These are phyloP conservation scores for Ceratobasidium sp. DNA, from an alignment of 1,284 basidiomycete species.

Conservation along the genomic window DNA sequence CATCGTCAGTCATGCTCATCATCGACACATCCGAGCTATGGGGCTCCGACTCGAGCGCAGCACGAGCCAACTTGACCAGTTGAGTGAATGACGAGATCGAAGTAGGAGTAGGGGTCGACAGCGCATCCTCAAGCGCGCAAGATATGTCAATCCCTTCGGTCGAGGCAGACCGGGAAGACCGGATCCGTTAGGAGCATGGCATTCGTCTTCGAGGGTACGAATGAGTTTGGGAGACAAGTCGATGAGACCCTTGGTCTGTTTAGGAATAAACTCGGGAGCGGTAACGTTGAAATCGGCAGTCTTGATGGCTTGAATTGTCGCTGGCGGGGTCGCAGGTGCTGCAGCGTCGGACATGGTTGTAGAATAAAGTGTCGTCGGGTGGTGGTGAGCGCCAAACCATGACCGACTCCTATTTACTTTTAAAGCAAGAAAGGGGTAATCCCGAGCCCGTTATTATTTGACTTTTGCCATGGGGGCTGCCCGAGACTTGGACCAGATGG, in stretches of 20 bases:
- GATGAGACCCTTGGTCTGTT: not conserved
- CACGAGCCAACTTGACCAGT: conserved; percentile 23
- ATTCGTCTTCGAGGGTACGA: not conserved
- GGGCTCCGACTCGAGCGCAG: not conserved
- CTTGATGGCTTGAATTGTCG: not conserved
- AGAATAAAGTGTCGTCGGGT: conserved; percentile 9
- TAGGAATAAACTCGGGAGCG: conserved; percentile 13
- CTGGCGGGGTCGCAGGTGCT: not conserved
- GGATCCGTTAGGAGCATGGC: not conserved
- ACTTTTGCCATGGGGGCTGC: not conserved
- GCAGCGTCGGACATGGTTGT: conserved; percentile 6
- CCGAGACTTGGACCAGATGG: not conserved
- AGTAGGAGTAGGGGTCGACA: conserved; percentile 23
- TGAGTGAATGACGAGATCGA: conserved; percentile 22
- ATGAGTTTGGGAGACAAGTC: not conserved
- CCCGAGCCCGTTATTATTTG: not conserved
- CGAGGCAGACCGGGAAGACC: not conserved
- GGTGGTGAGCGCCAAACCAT: not conserved
- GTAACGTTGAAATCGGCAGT: not conserved
- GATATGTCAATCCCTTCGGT: not conserved
- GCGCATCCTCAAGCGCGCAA: not conserved
- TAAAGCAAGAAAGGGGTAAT: conserved; percentile 1
- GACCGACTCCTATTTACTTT: conserved; percentile 21
- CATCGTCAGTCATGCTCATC: conserved; percentile 35
- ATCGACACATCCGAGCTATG: conserved; percentile 29